Base-by-base conservation (phyloP, 148 eudicot genomes). In the Chenopodium suecicum region DNA sequence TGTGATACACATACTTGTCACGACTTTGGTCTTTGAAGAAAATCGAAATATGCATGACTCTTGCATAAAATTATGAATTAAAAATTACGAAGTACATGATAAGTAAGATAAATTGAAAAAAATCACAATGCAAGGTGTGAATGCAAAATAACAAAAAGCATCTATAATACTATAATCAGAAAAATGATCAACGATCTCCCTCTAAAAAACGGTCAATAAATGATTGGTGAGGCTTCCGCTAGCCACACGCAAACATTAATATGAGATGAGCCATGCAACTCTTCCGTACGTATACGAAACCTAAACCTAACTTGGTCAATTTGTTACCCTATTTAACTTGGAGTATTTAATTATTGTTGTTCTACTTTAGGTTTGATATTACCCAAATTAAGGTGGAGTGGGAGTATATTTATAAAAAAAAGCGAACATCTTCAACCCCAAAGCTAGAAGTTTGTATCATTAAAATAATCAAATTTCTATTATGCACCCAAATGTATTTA, bases 181-280 rank as follows among this genome's bases (percentile, higher is more conserved):
- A 50, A 56, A 17, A 0, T 12, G 62, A 14, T 56, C 17, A 56
- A 2, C 22, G 17, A 56, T 56, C 62, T 56, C 58, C 2, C 54
- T 62, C 29, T 27, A 27, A 27, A 27, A 27, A 27, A 27, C 29
- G 29, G 29, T 27, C 29, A 58, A 37, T 4, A 54, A 69, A 69
- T 69, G 34, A 69, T 69, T 34, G 72, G 48, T 70, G 73, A 70
- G 74, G 50, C 50, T 70, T 70, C 13, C 74, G 66, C 72, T 31
- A 32, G 8, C n/a, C 72, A 69, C 44, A 69, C 22, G 44, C 72
- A 69, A 31, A 69, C 46, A 14, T 68, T 14, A 31, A 31, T 14
- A 17, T 69, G 44, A 22, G 34, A 48, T 73, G 76, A 50, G 48
- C 32, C 76, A 73, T 73, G 54, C 54, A 48, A 20, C 60, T 73